Evolutionary conservation across 2,329 filamentous ascomycete species (phyloP).

Genomic region (Onygenales sp.): DNA sequence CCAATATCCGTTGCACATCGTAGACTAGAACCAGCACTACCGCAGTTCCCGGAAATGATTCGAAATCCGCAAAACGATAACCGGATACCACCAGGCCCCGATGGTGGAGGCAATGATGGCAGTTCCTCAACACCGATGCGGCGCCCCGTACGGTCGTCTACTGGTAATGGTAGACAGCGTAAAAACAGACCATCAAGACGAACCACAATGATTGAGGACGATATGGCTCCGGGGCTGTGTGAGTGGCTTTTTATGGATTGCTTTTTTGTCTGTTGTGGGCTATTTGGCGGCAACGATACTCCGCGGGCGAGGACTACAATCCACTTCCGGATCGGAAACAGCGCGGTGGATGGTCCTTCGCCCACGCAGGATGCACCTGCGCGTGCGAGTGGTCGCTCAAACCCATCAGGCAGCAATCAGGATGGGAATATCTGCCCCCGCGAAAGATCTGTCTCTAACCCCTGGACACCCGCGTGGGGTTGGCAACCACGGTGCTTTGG

Average conservation of each 20-base stretch:
- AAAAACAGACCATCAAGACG: background rate
- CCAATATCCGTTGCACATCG: conserved; percentile 7
- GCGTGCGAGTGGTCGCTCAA: background rate
- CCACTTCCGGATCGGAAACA: background rate
- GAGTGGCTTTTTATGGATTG: conserved; percentile 4
- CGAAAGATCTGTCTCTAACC: background rate
- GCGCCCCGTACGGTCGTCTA: background rate
- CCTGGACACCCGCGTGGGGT: conserved; percentile 10
- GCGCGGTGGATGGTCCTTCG: background rate
- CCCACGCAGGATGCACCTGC: background rate
- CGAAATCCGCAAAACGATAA: background rate
- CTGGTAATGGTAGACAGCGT: background rate
- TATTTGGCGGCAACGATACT: background rate
- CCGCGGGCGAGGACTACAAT: background rate
- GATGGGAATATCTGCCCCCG: background rate
- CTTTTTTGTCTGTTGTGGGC: conserved; percentile 1
- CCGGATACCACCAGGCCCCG: background rate
- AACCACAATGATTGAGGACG: background rate
- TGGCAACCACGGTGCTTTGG: conserved; percentile 7
- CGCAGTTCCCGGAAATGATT: background rate
- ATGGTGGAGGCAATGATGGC: conserved; percentile 1
- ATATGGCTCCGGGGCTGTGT: background rate
- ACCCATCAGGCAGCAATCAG: background rate
- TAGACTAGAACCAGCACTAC: background rate
- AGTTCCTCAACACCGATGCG: background rate